phyloP scores from a whole-genome alignment of 495 filamentous ascomycete species.

The Aspergillus diversus region DNA sequence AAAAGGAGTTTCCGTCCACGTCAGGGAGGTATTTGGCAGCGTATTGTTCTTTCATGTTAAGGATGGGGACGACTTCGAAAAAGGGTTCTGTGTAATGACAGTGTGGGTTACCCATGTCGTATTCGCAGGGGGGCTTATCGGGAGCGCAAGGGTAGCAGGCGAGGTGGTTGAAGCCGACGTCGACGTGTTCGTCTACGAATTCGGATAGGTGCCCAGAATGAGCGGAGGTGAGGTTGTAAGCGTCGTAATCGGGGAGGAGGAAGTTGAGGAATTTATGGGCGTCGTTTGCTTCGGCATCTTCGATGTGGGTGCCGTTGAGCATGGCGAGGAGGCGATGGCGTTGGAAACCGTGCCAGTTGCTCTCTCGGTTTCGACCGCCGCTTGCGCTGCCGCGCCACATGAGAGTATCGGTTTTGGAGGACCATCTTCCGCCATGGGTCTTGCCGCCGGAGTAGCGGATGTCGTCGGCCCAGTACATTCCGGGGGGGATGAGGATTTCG shows the following conservation, averaged over 20 bases:
- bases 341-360: constrained; percentile 42
- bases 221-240: constrained; percentile 19
- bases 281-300: constrained; percentile 31
- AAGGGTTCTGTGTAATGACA: constrained; percentile 56
- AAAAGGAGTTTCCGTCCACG: constrained; percentile 59
- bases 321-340: constrained; percentile 58
- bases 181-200: constrained; percentile 20
- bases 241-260: constrained; percentile 22
- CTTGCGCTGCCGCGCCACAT: constrained; percentile 53
- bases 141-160: neutral
- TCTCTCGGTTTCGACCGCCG: constrained; percentile 36
- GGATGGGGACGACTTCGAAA: constrained; percentile 38
- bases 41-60: constrained; percentile 57
- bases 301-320: constrained; percentile 62
- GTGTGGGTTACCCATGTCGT: constrained; percentile 32
- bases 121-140: constrained; percentile 15
- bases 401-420: constrained; percentile 52
- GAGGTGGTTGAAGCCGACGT: constrained; percentile 20
- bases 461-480: constrained; percentile 69
- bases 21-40: constrained; percentile 56
- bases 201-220: constrained; percentile 12
- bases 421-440: constrained; percentile 53
- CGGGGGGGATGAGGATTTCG: constrained; percentile 71
- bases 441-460: constrained; percentile 59
- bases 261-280: constrained; percentile 25